Evolutionary conservation across 2,329 filamentous ascomycete species (phyloP).

Genomic region (Cryphonectria radicalis): DNA sequence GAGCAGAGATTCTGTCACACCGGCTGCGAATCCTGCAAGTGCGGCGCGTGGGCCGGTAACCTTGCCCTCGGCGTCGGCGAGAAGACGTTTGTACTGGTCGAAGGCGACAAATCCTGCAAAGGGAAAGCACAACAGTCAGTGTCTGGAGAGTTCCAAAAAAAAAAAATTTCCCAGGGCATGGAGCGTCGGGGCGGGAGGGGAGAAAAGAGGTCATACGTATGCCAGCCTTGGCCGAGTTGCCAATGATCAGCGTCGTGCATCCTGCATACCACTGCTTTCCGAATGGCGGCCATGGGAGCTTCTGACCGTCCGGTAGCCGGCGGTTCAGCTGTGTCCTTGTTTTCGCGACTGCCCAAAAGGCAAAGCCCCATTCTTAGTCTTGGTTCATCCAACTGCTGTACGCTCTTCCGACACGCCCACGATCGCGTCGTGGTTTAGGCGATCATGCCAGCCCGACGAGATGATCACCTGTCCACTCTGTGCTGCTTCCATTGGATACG

Average conservation of each 20-base stretch:
- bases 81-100: slow-evolving; percentile 85
- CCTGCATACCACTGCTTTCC: slow-evolving; percentile 96
- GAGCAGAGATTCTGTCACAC: slow-evolving; percentile 88
- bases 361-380: background rate
- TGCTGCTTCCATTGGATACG: background rate
- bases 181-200: slow-evolving; percentile 30
- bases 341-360: slow-evolving; percentile 72
- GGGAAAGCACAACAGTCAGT: background rate
- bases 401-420: background rate
- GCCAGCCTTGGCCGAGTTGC: slow-evolving; percentile 94
- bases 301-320: slow-evolving; percentile 77
- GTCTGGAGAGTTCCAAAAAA: too few relatives aligned
- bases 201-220: slow-evolving; percentile 69
- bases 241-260: slow-evolving; percentile 94
- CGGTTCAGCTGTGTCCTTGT: slow-evolving; percentile 93
- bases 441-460: background rate
- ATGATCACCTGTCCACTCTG: background rate
- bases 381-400: background rate
- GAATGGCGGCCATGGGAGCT: slow-evolving; percentile 93
- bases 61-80: slow-evolving; percentile 83
- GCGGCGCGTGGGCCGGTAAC: slow-evolving; percentile 90
- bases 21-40: slow-evolving; percentile 90
- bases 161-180: too few relatives aligned
- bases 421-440: background rate
- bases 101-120: slow-evolving; percentile 87